Conservation (phyloP, 345 rosid species). For the Lagerstroemia speciosa region DNA sequence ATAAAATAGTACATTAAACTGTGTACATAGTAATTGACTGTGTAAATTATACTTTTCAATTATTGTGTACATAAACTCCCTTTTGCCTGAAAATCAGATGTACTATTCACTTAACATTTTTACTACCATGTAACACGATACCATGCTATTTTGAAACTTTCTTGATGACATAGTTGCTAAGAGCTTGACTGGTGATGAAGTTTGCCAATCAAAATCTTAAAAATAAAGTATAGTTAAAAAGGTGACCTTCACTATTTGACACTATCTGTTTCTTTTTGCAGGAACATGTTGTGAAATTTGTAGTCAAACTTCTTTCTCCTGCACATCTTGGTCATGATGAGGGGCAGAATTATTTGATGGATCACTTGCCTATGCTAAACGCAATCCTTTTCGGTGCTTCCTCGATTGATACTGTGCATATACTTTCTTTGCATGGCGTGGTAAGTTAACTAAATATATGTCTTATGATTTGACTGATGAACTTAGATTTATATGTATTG, state of each 20-base stretch:
- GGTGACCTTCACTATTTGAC: background rate
- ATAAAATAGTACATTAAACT: background rate
- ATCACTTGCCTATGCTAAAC: conserved; percentile 43
- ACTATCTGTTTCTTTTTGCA: conserved; percentile 19
- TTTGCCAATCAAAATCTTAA: background rate
- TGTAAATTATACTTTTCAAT: background rate
- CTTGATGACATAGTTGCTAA: background rate
- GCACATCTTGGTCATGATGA: conserved; percentile 26
- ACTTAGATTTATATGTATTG: background rate
- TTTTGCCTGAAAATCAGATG: background rate
- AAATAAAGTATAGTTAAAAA: background rate
- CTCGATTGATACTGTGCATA: conserved; percentile 41
- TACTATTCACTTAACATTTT: background rate
- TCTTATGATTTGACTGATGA: background rate
- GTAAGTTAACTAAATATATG: conserved; percentile 25
- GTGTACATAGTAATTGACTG: background rate
- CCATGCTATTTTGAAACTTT: background rate
- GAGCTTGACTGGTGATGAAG: background rate
- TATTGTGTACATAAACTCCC: background rate
- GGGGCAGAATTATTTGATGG: conserved; percentile 36
- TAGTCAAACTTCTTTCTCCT: conserved; percentile 62
- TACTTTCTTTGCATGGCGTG: conserved; percentile 58
- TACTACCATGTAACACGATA: background rate
- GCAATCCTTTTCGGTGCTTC: conserved; percentile 45
- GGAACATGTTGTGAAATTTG: conserved; percentile 53